phyloP scores from a whole-genome alignment of 331 rosid species.

The Telfairia occidentalis region DNA sequence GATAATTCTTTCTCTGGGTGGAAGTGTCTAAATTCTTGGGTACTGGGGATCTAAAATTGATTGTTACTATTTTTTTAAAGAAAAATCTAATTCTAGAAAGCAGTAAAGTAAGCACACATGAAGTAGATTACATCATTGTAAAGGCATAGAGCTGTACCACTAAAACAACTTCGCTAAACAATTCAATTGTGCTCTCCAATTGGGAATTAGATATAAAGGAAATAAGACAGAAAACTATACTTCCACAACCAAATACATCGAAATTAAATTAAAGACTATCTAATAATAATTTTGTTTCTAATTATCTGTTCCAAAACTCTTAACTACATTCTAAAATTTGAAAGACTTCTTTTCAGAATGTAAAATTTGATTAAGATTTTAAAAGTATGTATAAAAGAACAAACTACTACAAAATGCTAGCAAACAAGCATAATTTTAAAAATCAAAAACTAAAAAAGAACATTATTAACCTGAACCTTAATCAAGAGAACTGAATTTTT shows the following conservation, averaged over 20 bases:
- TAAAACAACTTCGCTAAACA: background rate
- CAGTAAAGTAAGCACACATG: background rate
- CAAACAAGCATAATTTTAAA: no score
- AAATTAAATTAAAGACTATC: no score
- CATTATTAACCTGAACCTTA: no score
- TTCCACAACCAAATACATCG: background rate
- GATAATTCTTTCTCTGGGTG: background rate
- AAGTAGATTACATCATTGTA: background rate
- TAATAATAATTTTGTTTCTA: no score
- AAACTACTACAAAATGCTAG: no score
- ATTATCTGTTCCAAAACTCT: no score
- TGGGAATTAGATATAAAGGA: background rate
- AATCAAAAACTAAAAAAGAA: no score
- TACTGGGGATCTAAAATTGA: background rate
- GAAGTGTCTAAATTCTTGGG: conserved; percentile 3
- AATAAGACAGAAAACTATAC: background rate
- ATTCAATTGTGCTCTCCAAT: background rate
- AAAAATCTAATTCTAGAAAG: conserved; percentile 1
- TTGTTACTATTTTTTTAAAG: background rate
- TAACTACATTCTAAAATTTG: no score
- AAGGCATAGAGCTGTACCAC: background rate
- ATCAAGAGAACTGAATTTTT: no score
- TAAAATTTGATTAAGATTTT: no score
- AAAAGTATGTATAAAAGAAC: no score
- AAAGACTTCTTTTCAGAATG: no score